phyloP scores from a whole-genome alignment of 768 basidiomycete genomes.

The Tulasnella calospora region DNA sequence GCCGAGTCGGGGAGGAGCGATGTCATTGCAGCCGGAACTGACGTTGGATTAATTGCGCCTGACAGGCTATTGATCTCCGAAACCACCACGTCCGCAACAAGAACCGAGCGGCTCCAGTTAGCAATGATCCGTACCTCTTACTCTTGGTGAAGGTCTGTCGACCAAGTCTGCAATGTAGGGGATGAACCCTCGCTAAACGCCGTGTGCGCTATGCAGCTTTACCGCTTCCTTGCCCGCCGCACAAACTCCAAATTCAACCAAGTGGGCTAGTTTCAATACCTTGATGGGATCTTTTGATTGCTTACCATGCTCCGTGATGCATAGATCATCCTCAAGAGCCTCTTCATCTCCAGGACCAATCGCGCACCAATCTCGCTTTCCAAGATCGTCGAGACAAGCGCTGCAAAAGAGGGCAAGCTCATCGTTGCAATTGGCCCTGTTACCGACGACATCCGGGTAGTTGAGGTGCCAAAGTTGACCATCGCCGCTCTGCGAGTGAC shows the following conservation, averaged over 20 bases:
- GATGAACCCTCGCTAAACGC: not conserved
- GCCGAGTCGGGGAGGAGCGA: not conserved
- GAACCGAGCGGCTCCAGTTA: constrained; percentile 88
- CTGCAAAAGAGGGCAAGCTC: constrained; percentile 70
- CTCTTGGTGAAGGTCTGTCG: constrained; percentile 87
- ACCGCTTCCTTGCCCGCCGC: constrained; percentile 97
- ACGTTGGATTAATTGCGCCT: constrained; percentile 17
- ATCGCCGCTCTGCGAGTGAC: constrained; percentile 96
- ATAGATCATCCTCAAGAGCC: constrained; percentile 87
- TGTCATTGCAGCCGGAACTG: not conserved
- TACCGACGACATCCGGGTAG: constrained; percentile 90
- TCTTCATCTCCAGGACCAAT: constrained; percentile 97
- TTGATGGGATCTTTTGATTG: not conserved
- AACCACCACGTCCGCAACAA: constrained; percentile 99
- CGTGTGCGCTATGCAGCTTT: constrained; percentile 55
- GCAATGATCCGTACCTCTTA: constrained; percentile 98
- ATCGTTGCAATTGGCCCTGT: constrained; percentile 88
- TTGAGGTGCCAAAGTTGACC: constrained; percentile 80
- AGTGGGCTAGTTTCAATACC: constrained; percentile 40
- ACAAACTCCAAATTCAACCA: constrained; percentile 97
- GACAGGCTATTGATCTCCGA: constrained; percentile 90
- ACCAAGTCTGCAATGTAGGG: not conserved
- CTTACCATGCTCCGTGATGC: not conserved
- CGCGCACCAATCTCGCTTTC: constrained; percentile 95
- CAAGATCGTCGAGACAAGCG: constrained; percentile 79